Evolutionary conservation across 2,329 filamentous ascomycete genomes (phyloP).

Genomic region (Pseudogymnoascus sp.): DNA sequence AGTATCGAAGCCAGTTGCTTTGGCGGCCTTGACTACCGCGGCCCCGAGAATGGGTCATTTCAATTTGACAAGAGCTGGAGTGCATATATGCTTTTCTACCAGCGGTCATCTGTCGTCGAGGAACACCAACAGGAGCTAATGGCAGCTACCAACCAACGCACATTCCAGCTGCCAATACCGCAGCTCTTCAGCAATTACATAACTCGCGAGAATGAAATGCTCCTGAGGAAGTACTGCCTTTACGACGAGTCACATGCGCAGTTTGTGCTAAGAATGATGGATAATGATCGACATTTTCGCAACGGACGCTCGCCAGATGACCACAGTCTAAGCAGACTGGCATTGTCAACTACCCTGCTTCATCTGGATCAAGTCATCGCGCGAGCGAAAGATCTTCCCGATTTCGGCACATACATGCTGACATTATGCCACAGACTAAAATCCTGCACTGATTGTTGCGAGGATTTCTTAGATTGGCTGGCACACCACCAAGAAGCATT

Average conservation of each 20-base stretch:
- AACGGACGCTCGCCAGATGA: slow-evolving; percentile 25
- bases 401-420: slow-evolving; percentile 51
- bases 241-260: slow-evolving; percentile 65
- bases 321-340: slow-evolving; percentile 42
- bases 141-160: slow-evolving; percentile 31
- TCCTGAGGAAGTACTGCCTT: slow-evolving; percentile 71
- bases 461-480: slow-evolving; percentile 58
- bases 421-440: slow-evolving; percentile 46
- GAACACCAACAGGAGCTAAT: slow-evolving; percentile 45
- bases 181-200: slow-evolving; percentile 53
- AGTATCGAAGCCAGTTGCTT: slow-evolving; percentile 73
- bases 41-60: slow-evolving; percentile 40
- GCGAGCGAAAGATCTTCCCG: slow-evolving; percentile 61
- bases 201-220: slow-evolving; percentile 62
- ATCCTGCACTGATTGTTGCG: slow-evolving; percentile 49
- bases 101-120: slow-evolving; percentile 64
- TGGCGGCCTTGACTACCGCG: slow-evolving; percentile 59
- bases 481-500: slow-evolving; percentile 48
- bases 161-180: slow-evolving; percentile 43
- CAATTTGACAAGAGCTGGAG: slow-evolving; percentile 68
- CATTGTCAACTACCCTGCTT: slow-evolving; percentile 51
- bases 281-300: slow-evolving; percentile 46
- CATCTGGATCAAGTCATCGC: slow-evolving; percentile 73
- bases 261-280: slow-evolving; percentile 60
- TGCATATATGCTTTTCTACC: slow-evolving; percentile 98